Evolutionary conservation across 331 rosid species (phyloP), one percentile per base, ranked within the genome.

Genomic region (Cydonia oblonga): DNA sequence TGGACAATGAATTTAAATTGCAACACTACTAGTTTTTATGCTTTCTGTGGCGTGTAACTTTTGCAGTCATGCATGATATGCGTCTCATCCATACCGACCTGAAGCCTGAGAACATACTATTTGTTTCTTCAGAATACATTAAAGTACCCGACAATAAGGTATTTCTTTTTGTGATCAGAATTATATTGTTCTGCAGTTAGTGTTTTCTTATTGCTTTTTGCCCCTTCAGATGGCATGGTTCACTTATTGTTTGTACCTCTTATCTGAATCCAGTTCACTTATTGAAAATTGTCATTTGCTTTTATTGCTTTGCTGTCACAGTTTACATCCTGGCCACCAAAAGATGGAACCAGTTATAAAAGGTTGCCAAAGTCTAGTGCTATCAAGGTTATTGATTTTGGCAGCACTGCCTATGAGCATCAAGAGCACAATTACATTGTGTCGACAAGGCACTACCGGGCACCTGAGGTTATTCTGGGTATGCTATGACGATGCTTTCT

Each of bases 401-500:
- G 90, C 18, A 88, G 92, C 78, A 88, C 92, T 13, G 81, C 92
- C 26, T 83, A 81, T 71, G 90, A 85, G 70, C 85, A 85, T 58
- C 90, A 88, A 81, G 83, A 81, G 59, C 92, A 81, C 84, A 85
- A 81, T 78, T 85, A 88, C 70, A 80, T 88, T 74, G 92, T 88
- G 69, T 88, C 92, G 14, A 83, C 92, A 29, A 78, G 92, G 69
- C 92, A 88, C 83, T 88, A 88, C 53, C 85, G 92, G 20, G 92
- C 92, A 46, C 92, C 88, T 22, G 92, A 88, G 80, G 92, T 87
- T 73, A 86, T 86, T 82, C 85, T 86, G 57, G 90, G 90, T 86
- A 66, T 64, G 66, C 22, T 49, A 23, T 3, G 68, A 14, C 40
- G 30, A 54, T 75, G 44, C 19, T 61, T 26, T 6, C 44, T 38